Evolutionary conservation across 2,329 filamentous ascomycete genomes (phyloP), one percentile per base, ranked within the genome.

Genomic region (Botryosphaeria dothidea): DNA sequence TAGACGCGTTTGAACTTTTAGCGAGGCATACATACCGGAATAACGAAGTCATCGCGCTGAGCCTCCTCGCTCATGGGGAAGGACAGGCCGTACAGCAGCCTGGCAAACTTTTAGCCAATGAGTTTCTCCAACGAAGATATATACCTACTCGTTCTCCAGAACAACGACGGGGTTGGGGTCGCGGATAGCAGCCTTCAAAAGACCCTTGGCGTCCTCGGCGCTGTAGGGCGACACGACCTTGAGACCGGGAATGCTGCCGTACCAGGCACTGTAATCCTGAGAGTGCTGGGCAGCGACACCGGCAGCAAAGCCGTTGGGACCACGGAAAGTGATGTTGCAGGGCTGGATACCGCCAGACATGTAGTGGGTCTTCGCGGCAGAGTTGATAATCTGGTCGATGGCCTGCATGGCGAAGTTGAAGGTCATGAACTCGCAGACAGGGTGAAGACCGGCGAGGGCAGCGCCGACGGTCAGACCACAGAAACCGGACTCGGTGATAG

Each of bases 361-460:
- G 86, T 99, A 99, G 77, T 99, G 94, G 65, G 95, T 99, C 87
- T 99, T 99, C 77, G 93, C 95, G 73, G 86, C 95, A 57, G 94
- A 98, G 89, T 99, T 99, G 88, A 99, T 93, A 78, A 99, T 92
- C 81, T 99, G 95, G 80, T 99, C 95, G 81, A 99, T 99, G 78
- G 95, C 92, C 85, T 99, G 95, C 95, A 99, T 99, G 81, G 95
- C 94, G 79, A 98, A 98, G 88, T 99, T 99, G 89, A 97, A 98
- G 76, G 95, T 99, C 95, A 99, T 99, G 87, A 99, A 99, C 85
- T 99, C 95, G 87, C 91, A 95, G 72, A 99, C 87, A 67, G 95
- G 95, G 83, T 96, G 91, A 73, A 99, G 86, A 70, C 95, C 95
- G 78, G 93, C 94, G 74, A 99, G 88, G 67, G 95, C 95, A 78